Evolutionary conservation across 805 yeast genomes (phyloP), one percentile per base, ranked within the genome.

Genomic region (Candida oleophila): DNA sequence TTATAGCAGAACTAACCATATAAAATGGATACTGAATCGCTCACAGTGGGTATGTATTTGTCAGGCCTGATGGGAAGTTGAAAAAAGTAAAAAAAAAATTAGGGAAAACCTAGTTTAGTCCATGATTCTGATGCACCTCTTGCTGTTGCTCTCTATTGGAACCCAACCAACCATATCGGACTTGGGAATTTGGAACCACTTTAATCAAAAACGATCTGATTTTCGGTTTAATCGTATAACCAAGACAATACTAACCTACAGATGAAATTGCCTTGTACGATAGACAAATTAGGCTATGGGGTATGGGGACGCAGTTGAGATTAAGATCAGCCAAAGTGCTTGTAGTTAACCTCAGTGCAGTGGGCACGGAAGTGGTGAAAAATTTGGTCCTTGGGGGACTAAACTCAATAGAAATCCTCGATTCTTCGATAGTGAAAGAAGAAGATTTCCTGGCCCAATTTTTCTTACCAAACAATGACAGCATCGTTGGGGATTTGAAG

Each of bases 251-350:
- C 43, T 41, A 28, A 41, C 34, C 22, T 3, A 14, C 15, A 66
- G 97, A 90, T 57, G 97, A 91, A 61, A 81, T 91, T 48, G 96
- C 95, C 1, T 76, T 92, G 19, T 92, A 92, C 61, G 99, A 92
- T 65, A 80, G 99, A 49, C 99, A 92, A 66, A 91, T 92, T 52
- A 71, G 99, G 51, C 74, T 92, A 18, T 92, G 99, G 99, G 99
- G 99, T 2, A 73, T 94, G 60, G 95, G 87, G 28, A 96, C 97
- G 3, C 99, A 92, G 63, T 75, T 81, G 36, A 64, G 82, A 38
- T 80, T 92, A 71, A 76, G 94, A 33, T 78, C 83, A 16, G 84
- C 97, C 5, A 78, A 77, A 39, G 74, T 92, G 3, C 68, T 91
- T 39, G 56, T 94, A 38, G 73, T 92, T 41, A 85, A 87, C 50